Evolutionary conservation across 2,329 filamentous ascomycete species (phyloP).

Genomic region (Aurifilum marmelostoma): DNA sequence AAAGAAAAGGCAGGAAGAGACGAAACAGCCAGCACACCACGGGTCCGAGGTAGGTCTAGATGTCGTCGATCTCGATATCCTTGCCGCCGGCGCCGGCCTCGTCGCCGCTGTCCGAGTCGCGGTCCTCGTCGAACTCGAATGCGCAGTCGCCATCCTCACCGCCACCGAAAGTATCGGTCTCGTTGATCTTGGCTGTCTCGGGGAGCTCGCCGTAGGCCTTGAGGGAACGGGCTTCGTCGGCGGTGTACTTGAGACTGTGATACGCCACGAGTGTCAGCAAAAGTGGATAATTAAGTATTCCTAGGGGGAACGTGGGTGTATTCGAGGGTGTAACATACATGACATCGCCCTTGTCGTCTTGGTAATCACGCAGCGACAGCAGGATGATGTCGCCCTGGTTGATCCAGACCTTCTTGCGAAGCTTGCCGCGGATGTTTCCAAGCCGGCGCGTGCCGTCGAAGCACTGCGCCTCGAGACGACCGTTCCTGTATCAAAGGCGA

Average conservation of each 20-base stretch:
- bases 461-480: slow-evolving; percentile 87
- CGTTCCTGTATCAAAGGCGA: slow-evolving; percentile 56
- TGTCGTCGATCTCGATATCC: slow-evolving; percentile 95
- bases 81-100: slow-evolving; percentile 64
- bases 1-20: not conserved
- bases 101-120: slow-evolving; percentile 63
- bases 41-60: slow-evolving; percentile 57
- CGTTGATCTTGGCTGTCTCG: slow-evolving; percentile 99
- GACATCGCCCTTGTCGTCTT: slow-evolving; percentile 89
- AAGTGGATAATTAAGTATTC: no score
- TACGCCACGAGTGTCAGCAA: not conserved
- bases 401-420: slow-evolving; percentile 99
- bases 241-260: slow-evolving; percentile 81
- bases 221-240: slow-evolving; percentile 91
- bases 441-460: slow-evolving; percentile 89
- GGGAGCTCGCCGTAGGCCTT: slow-evolving; percentile 98
- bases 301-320: no score
- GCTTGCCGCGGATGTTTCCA: slow-evolving; percentile 79
- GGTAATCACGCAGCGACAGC: slow-evolving; percentile 78
- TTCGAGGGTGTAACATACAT: slow-evolving; percentile 55
- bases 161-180: slow-evolving; percentile 92
- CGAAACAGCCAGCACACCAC: not conserved
- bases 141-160: slow-evolving; percentile 94
- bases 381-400: slow-evolving; percentile 97
- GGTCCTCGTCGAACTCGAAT: slow-evolving; percentile 98